These are phyloP conservation scores for Agroathelia rolfsii DNA, from an alignment of 1,284 basidiomycete genomes.

Conservation along the genomic window DNA sequence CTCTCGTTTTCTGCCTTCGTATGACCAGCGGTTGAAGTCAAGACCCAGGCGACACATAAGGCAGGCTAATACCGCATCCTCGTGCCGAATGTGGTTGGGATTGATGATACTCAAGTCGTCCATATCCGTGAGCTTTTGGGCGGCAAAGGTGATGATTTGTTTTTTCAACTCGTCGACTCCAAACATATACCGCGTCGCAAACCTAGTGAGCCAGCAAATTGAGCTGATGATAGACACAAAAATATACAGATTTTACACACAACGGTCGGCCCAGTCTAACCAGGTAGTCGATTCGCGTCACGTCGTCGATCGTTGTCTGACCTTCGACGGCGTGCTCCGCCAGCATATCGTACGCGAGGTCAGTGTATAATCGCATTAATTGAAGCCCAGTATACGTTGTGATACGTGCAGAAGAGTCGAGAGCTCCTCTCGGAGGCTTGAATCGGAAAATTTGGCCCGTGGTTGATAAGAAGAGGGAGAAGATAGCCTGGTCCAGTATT, in stretches of 20 bases:
- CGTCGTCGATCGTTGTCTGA: constrained; percentile 6
- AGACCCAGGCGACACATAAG: constrained; percentile 19
- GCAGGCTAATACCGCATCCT: constrained; percentile 21
- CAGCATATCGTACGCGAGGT: constrained; percentile 7
- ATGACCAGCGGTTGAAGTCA: constrained; percentile 16
- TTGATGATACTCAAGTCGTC: neutral
- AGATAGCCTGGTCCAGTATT: constrained; percentile 9
- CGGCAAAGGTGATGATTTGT: constrained; percentile 15
- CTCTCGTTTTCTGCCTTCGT: constrained; percentile 10
- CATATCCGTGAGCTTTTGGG: constrained; percentile 11
- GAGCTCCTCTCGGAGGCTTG: constrained; percentile 2
- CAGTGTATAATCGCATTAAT: constrained; percentile 4
- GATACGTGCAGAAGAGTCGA: constrained; percentile 6
- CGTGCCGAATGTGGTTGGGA: constrained; percentile 7
- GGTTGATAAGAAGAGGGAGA: constrained; percentile 16
- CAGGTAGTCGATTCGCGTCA: constrained; percentile 8
- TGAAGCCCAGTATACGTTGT: neutral
- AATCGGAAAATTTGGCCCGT: constrained; percentile 12
- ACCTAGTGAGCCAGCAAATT: constrained; percentile 10
- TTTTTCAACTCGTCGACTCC: constrained; percentile 6
- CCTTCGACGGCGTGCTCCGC: neutral
- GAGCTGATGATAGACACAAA: too few relatives aligned
- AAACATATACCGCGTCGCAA: constrained; percentile 11
- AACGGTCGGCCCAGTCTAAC: constrained; percentile 17
- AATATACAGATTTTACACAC: constrained; percentile 12